phyloP scores from a whole-genome alignment of 2,329 filamentous ascomycete genomes.

The Gaeumannomyces sp. region DNA sequence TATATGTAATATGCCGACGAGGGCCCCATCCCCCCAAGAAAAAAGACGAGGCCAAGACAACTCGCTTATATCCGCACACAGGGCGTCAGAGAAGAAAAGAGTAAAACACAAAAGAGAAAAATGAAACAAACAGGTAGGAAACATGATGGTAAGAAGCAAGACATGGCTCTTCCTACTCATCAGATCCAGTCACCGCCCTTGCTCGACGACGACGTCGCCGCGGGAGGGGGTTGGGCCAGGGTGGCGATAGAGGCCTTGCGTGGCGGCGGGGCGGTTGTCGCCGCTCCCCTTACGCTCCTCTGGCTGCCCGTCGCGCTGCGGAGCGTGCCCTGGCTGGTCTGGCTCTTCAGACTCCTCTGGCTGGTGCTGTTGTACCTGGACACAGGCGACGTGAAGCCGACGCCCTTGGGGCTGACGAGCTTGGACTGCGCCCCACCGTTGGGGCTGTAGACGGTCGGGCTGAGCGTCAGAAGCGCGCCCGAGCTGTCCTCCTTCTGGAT shows the following conservation, averaged over 20 bases:
- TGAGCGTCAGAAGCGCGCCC: constrained; percentile 31
- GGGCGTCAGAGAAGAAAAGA: neutral
- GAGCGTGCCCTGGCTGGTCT: neutral
- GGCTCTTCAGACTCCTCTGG: constrained; percentile 8
- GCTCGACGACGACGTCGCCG: neutral
- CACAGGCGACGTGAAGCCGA: constrained; percentile 31
- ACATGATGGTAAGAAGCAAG: neutral
- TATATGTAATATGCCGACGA: constrained; percentile 6
- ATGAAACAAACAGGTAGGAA: neutral
- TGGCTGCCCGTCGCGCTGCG: neutral
- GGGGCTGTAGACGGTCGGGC: constrained; percentile 47
- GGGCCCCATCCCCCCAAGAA: neutral
- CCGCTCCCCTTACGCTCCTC: neutral
- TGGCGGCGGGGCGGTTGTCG: neutral
- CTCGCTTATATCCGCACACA: neutral
- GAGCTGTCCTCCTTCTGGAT: constrained; percentile 13
- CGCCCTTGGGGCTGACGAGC: constrained; percentile 36
- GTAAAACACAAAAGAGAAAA: constrained; percentile 3
- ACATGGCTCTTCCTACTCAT: neutral
- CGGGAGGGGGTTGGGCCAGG: constrained; percentile 9
- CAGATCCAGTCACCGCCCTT: constrained; percentile 18
- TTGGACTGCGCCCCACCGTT: constrained; percentile 22
- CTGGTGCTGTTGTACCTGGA: constrained; percentile 17
- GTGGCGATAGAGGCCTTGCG: neutral
- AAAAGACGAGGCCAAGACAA: neutral